phyloP scores from a whole-genome alignment of 2,329 filamentous ascomycete species.

The Leptographium procerum region DNA sequence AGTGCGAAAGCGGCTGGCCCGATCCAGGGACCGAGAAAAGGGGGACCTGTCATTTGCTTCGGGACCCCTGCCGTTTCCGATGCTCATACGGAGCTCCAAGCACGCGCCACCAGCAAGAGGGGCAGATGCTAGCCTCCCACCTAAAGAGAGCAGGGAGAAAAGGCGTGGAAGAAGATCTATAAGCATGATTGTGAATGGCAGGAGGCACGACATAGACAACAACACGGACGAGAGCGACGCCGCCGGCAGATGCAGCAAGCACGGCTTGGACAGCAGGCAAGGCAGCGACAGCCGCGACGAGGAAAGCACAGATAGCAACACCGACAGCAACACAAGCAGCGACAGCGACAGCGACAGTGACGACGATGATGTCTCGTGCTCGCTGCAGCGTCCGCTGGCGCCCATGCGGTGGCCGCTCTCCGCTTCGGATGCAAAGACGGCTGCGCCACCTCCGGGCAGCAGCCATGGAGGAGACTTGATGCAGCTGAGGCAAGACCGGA shows the following conservation, averaged over 20 bases:
- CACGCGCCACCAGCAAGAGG: not conserved
- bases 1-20: conserved; percentile 1
- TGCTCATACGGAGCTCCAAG: not conserved
- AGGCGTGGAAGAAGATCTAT: not conserved
- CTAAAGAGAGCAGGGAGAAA: not conserved
- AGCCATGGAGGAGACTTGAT: not conserved
- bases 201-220: not conserved
- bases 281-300: not conserved
- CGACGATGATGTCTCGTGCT: not conserved
- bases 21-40: not conserved
- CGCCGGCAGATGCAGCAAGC: not conserved
- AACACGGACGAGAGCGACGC: not conserved
- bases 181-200: not conserved
- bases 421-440: not conserved
- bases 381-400: not conserved
- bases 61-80: not conserved
- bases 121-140: not conserved
- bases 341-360: not conserved
- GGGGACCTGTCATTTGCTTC: not conserved
- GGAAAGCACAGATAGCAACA: not conserved
- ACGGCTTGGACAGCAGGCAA: not conserved
- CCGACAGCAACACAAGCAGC: not conserved
- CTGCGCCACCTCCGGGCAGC: not conserved
- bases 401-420: not conserved
- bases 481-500: not conserved